These are phyloP conservation scores for Styphnolobium japonicum DNA, from an alignment of 306 rosid genomes.

Conservation along the genomic window DNA sequence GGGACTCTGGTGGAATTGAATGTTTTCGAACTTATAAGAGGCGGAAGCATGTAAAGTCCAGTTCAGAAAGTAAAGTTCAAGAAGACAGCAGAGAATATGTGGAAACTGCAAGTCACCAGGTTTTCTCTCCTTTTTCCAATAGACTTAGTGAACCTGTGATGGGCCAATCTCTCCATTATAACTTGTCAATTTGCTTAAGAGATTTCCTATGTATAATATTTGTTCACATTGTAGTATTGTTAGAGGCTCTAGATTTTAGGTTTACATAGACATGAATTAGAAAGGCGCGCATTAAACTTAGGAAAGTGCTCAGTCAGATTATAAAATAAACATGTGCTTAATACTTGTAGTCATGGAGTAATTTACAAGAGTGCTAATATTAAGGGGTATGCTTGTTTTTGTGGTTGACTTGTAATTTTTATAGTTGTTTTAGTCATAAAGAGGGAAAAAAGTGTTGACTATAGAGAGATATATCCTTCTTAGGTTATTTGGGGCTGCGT, in stretches of 20 bases:
- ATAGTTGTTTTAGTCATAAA: background rate
- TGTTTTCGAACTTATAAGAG: conserved; percentile 74
- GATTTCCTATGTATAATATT: background rate
- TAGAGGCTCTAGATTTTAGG: background rate
- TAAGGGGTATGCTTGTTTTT: background rate
- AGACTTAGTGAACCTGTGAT: background rate
- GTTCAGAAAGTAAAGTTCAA: conserved; percentile 44
- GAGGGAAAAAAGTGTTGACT: background rate
- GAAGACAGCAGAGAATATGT: conserved; percentile 36
- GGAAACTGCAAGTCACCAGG: conserved; percentile 57
- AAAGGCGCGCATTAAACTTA: background rate
- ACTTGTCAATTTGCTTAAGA: background rate
- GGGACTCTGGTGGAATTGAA: conserved; percentile 37
- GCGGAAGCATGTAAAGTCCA: conserved; percentile 54
- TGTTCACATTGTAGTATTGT: background rate
- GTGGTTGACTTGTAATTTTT: background rate
- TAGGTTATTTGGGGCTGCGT: background rate
- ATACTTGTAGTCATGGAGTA: background rate
- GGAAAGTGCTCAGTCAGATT: background rate
- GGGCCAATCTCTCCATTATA: background rate
- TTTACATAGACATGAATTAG: background rate
- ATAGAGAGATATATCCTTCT: background rate
- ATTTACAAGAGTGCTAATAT: background rate
- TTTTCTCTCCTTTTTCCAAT: conserved; percentile 27
- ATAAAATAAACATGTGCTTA: background rate